Conservation (phyloP, 2,329 filamentous ascomycete species). For the Ophiostoma triangulosporum region DNA sequence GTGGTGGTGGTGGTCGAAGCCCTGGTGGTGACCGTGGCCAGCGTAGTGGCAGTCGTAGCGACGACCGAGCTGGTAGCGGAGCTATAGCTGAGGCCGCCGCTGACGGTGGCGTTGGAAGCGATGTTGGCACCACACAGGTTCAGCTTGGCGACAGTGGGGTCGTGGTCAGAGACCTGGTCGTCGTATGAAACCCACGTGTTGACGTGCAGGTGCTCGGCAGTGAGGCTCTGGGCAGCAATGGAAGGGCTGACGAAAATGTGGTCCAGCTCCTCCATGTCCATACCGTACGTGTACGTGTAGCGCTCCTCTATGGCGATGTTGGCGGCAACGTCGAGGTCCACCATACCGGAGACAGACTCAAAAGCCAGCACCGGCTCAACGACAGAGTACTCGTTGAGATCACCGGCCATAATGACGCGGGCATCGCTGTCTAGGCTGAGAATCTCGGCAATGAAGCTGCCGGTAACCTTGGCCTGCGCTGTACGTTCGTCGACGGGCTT, state of each 20-base stretch:
- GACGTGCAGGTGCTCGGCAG: conserved; percentile 55
- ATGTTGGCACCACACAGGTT: conserved; percentile 35
- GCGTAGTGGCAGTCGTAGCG: background rate
- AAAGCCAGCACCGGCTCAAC: conserved; percentile 46
- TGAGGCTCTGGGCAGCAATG: conserved; percentile 24
- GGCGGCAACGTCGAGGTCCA: conserved; percentile 48
- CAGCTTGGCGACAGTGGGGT: conserved; percentile 51
- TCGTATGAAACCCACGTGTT: conserved; percentile 51
- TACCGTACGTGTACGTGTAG: conserved; percentile 59
- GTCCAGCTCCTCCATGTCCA: conserved; percentile 56
- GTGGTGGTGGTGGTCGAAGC: conserved; percentile 2
- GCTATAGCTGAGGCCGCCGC: background rate
- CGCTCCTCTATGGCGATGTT: conserved; percentile 40
- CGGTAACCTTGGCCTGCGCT: conserved; percentile 44
- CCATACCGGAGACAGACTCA: conserved; percentile 35
- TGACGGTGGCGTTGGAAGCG: background rate
- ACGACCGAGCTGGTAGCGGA: background rate
- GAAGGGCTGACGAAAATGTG: conserved; percentile 52
- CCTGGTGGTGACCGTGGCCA: conserved; percentile 3
- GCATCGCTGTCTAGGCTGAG: conserved; percentile 42
- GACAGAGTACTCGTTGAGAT: conserved; percentile 61
- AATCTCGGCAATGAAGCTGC: conserved; percentile 45
- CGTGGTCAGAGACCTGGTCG: conserved; percentile 52
- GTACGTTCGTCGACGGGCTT: conserved; percentile 43
- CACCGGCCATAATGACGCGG: conserved; percentile 46